Evolutionary conservation across 441 rosid genomes (phyloP).

Genomic region (Bocquillonia castaneifolia): DNA sequence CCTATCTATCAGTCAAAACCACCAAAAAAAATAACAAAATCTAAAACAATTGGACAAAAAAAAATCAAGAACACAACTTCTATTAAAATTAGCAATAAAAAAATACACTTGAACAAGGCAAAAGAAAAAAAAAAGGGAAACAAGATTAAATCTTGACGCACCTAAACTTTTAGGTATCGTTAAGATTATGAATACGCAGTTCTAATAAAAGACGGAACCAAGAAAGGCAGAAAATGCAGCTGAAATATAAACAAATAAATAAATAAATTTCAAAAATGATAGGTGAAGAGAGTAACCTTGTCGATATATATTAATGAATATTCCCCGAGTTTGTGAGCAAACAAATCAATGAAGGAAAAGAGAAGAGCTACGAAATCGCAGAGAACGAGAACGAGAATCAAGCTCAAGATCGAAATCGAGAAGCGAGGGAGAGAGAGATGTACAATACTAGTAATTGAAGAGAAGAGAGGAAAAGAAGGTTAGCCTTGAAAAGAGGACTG

Average conservation of each 20-base stretch:
- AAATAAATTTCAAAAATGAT: not conserved
- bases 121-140: not conserved
- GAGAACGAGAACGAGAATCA: constrained; percentile 33
- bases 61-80: no score
- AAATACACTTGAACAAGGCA: not conserved
- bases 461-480: not conserved
- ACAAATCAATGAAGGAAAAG: not conserved
- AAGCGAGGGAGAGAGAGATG: not conserved
- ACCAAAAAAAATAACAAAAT: not conserved
- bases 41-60: no score
- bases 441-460: no score
- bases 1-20: constrained; percentile 10
- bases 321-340: constrained; percentile 7
- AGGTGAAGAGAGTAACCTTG: constrained; percentile 9
- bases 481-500: not conserved
- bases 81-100: not conserved
- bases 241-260: not conserved
- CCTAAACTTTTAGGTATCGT: constrained; percentile 1
- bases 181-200: no score
- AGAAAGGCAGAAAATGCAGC: constrained; percentile 16
- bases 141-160: constrained; percentile 10
- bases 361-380: constrained; percentile 23
- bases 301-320: not conserved
- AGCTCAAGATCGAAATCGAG: constrained; percentile 26
- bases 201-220: constrained; percentile 13